Percentiles rank a stretch among this genome's conserved stretches.
Conservation (phyloP, 1,284 basidiomycete species). For the Pulveroboletus sp. region DNA sequence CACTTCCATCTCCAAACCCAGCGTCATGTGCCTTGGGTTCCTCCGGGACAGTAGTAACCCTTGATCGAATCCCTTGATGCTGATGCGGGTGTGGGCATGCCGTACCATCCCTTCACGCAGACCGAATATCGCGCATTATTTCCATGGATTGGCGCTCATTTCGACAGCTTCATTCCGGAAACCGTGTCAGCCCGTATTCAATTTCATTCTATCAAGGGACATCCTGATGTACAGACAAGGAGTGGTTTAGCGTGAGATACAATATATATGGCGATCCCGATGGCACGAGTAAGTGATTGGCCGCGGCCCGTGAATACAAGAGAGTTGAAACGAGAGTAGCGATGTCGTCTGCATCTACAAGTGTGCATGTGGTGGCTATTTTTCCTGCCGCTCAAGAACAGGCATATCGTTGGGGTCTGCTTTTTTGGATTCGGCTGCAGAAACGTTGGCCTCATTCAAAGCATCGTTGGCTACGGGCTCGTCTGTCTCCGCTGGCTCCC, state of each 20-base stretch:
- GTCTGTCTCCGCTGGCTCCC: conserved; percentile 19
- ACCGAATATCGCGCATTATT: no score
- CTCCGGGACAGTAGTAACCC: background rate
- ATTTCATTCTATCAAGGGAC: conserved; percentile 1
- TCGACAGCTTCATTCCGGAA: background rate
- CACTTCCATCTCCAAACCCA: background rate
- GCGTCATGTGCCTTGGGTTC: background rate
- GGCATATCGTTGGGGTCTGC: background rate
- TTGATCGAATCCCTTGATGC: background rate
- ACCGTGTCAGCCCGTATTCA: background rate
- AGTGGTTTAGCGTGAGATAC: conserved; percentile 14
- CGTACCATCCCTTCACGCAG: background rate
- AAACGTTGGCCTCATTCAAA: conserved; percentile 1
- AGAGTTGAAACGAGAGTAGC: conserved; percentile 8
- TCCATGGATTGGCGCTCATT: no score
- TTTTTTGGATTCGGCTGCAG: conserved; percentile 6
- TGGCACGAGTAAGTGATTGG: background rate
- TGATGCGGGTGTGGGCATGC: no score
- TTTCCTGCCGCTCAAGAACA: conserved; percentile 3
- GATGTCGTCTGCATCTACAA: background rate
- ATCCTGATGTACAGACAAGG: conserved; percentile 22
- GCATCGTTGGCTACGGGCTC: conserved; percentile 15
- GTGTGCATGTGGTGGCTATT: background rate
- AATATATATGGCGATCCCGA: conserved; percentile 13
- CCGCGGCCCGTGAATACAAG: conserved; percentile 4